Evolutionary conservation across 2,329 filamentous ascomycete genomes (phyloP).

Genomic region (Aspergillus pseudoterreus): DNA sequence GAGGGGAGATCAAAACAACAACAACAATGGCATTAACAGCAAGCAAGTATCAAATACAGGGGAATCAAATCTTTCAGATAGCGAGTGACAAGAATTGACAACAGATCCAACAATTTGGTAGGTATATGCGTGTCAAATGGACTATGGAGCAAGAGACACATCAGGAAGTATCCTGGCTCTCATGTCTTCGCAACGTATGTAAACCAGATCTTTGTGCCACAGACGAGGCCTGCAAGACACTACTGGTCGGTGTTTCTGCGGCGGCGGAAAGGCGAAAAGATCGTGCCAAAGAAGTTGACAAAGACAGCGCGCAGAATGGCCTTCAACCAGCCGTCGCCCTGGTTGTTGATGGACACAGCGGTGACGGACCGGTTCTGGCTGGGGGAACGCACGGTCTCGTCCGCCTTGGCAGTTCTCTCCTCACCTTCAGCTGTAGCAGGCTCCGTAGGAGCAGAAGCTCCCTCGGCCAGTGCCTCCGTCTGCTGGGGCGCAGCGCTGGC

Average conservation of each 20-base stretch:
- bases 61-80: constrained; percentile 25
- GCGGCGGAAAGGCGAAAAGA: constrained; percentile 39
- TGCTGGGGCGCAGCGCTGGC: constrained; percentile 2
- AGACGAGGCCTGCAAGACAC: not conserved
- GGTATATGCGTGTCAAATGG: constrained; percentile 27
- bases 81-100: constrained; percentile 15
- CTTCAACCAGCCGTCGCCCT: constrained; percentile 40
- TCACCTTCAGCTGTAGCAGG: constrained; percentile 2
- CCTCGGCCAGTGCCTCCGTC: constrained; percentile 4
- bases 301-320: constrained; percentile 39
- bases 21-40: constrained; percentile 8
- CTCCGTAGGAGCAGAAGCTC: constrained; percentile 5
- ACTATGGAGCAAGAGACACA: not conserved
- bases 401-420: constrained; percentile 14
- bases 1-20: constrained; percentile 18
- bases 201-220: no score
- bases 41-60: constrained; percentile 32
- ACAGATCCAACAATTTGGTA: constrained; percentile 17
- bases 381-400: constrained; percentile 27
- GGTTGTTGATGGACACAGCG: constrained; percentile 36
- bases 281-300: constrained; percentile 36
- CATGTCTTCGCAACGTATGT: not conserved
- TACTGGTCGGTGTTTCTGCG: constrained; percentile 28
- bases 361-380: constrained; percentile 38
- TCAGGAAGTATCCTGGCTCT: not conserved